Conservation (phyloP, 805 yeast species). For the Clavispora carvajalis region DNA sequence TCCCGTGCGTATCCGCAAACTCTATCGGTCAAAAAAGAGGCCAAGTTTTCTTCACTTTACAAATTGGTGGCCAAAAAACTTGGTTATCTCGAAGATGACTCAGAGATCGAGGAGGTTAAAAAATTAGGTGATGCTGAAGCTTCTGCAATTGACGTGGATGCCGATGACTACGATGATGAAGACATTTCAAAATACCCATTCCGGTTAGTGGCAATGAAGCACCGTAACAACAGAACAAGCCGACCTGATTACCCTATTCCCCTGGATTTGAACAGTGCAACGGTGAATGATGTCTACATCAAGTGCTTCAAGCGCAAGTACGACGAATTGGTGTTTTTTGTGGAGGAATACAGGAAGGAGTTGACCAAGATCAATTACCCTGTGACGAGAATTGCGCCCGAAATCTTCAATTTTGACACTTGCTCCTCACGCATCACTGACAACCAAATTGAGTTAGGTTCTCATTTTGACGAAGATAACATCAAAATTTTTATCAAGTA, state of each 20-base stretch:
- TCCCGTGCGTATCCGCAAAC: constrained; percentile 43
- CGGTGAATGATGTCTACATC: constrained; percentile 49
- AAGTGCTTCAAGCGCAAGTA: constrained; percentile 42
- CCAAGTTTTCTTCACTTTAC: constrained; percentile 46
- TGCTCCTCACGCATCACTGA: constrained; percentile 12
- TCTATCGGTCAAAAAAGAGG: constrained; percentile 53
- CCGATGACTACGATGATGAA: background rate
- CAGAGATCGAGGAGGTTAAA: constrained; percentile 17
- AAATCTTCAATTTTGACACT: constrained; percentile 20
- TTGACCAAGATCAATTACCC: constrained; percentile 18
- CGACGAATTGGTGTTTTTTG: constrained; percentile 52
- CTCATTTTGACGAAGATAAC: constrained; percentile 14
- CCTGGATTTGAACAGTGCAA: constrained; percentile 24
- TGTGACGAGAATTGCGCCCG: constrained; percentile 12
- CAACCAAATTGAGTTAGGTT: constrained; percentile 10
- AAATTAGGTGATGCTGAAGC: constrained; percentile 3
- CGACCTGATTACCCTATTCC: constrained; percentile 48
- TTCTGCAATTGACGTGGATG: background rate
- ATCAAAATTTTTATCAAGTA: constrained; percentile 50
- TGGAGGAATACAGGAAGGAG: constrained; percentile 54
- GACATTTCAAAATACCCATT: constrained; percentile 25
- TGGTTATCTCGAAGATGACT: constrained; percentile 17
- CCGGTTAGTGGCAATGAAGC: constrained; percentile 60
- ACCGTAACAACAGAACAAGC: constrained; percentile 65
- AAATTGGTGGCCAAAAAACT: constrained; percentile 43